A percentile compares a stretch with the other conserved stretches of the same genome.
Evolutionary conservation across 1,284 basidiomycete genomes (phyloP).

Genomic region (Cutaneotrichosporon spelunceum): DNA sequence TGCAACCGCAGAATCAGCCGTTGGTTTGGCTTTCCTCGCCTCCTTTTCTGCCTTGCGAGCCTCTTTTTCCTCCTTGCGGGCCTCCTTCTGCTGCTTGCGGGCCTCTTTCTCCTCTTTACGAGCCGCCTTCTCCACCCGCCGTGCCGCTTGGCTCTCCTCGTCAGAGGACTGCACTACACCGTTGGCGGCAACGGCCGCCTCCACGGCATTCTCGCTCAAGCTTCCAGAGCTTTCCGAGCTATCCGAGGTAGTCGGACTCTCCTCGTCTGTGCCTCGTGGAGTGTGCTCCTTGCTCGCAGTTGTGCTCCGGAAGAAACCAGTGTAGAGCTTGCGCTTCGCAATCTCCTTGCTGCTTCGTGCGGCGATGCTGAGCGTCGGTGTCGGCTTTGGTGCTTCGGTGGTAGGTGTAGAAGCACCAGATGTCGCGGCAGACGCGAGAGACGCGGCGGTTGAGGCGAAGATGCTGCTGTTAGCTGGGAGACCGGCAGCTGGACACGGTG

Average conservation of each 20-base stretch:
- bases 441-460: conserved; percentile 70
- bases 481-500: too few relatives aligned
- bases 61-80: neutral
- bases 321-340: conserved; percentile 69
- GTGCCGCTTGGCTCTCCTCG: neutral
- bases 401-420: conserved; percentile 32
- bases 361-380: conserved; percentile 56
- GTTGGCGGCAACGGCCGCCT: neutral
- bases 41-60: conserved; percentile 3
- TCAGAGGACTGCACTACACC: neutral
- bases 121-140: conserved; percentile 5
- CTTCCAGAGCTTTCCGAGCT: conserved; percentile 10
- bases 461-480: conserved; percentile 56
- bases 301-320: conserved; percentile 74
- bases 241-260: too few relatives aligned
- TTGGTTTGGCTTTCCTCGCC: neutral
- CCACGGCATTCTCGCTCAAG: neutral
- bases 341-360: conserved; percentile 70
- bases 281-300: conserved; percentile 57
- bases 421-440: conserved; percentile 60
- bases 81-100: neutral
- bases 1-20: neutral
- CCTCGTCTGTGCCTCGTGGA: conserved; percentile 17
- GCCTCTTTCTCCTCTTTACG: neutral
- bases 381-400: conserved; percentile 42